Conservation (phyloP, 2,329 filamentous ascomycete species). For the Sarocladiaceae sp. region DNA sequence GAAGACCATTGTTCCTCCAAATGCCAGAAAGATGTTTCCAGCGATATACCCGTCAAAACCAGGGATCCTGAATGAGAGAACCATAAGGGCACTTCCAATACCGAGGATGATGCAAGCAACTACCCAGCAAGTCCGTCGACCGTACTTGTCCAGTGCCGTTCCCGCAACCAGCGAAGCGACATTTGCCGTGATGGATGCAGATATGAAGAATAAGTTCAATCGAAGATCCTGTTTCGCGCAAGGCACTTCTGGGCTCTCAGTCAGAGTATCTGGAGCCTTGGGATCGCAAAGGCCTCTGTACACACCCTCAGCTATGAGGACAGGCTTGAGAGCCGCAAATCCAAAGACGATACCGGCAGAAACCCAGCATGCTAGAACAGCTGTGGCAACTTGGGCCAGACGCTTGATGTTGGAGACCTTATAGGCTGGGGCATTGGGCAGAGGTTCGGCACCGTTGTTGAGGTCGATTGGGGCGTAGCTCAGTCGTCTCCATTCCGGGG, state of each 20-base stretch:
- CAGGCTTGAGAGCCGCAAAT: constrained; percentile 77
- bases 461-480: constrained; percentile 23
- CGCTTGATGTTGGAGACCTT: constrained; percentile 23
- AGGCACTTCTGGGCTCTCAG: constrained; percentile 14
- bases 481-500: constrained; percentile 22
- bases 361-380: constrained; percentile 69
- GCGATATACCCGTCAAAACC: constrained; percentile 67
- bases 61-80: constrained; percentile 58
- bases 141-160: constrained; percentile 75
- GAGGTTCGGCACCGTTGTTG: constrained; percentile 16
- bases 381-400: constrained; percentile 60
- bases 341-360: constrained; percentile 78
- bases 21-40: constrained; percentile 69
- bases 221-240: constrained; percentile 49
- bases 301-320: constrained; percentile 69
- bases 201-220: constrained; percentile 86
- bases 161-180: constrained; percentile 80
- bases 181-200: constrained; percentile 82
- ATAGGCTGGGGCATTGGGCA: constrained; percentile 26
- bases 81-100: constrained; percentile 67
- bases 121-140: constrained; percentile 70
- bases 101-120: constrained; percentile 66
- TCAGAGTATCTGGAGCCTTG: neutral
- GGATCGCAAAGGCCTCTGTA: constrained; percentile 58
- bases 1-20: constrained; percentile 76